Conservation (phyloP, 2,329 filamentous ascomycete genomes). For the Onygenales sp. region DNA sequence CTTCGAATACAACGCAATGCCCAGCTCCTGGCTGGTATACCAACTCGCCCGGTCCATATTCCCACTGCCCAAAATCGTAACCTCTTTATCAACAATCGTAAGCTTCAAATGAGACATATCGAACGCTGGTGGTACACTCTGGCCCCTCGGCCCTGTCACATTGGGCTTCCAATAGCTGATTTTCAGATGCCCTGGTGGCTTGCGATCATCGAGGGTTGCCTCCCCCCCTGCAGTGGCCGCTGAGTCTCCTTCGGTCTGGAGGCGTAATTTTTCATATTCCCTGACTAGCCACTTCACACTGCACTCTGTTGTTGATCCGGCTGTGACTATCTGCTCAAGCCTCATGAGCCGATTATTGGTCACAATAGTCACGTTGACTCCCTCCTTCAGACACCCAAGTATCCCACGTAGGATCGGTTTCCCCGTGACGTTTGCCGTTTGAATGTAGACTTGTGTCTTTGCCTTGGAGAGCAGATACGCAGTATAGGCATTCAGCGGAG, state of each 20-base stretch:
- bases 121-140: background rate
- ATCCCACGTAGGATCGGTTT: conserved; percentile 54
- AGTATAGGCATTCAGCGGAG: conserved; percentile 58
- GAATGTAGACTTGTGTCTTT: conserved; percentile 51
- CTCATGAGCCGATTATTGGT: conserved; percentile 65
- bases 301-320: conserved; percentile 61
- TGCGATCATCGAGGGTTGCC: background rate
- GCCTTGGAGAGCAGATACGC: conserved; percentile 53
- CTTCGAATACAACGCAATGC: conserved; percentile 47
- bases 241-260: no score
- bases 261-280: background rate
- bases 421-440: conserved; percentile 71
- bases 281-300: conserved; percentile 42
- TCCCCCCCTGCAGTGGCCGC: background rate
- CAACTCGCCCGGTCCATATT: conserved; percentile 81
- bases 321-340: conserved; percentile 70
- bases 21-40: conserved; percentile 79
- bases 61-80: conserved; percentile 64
- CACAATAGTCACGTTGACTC: conserved; percentile 58
- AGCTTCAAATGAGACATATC: conserved; percentile 64
- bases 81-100: conserved; percentile 59
- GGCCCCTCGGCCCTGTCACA: background rate
- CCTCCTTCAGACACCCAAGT: conserved; percentile 51
- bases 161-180: background rate
- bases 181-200: background rate